Evolutionary conservation across 257 asterid species (phyloP).

Genomic region (Solanum medicagineum): DNA sequence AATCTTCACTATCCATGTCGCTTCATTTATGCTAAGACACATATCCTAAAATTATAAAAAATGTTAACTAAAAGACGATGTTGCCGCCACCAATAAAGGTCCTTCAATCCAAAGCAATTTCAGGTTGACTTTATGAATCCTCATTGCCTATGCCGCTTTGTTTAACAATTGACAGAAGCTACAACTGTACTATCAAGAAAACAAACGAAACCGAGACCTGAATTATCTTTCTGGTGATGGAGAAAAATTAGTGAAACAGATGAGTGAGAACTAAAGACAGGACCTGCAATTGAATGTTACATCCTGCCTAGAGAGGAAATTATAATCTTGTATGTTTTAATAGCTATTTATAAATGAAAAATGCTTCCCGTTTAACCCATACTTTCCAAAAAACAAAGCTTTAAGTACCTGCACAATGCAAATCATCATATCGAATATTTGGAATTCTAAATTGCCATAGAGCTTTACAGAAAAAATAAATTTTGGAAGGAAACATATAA

Average conservation of each 20-base stretch:
- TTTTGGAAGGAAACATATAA: too few species aligned
- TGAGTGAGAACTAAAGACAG: not conserved
- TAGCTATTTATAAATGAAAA: conserved; percentile 61
- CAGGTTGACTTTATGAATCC: not conserved
- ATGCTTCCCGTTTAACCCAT: conserved; percentile 74
- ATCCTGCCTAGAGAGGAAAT: conserved; percentile 91
- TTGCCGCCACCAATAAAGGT: too few species aligned
- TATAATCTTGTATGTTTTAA: conserved; percentile 77
- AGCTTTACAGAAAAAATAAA: too few species aligned
- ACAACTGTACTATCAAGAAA: too few species aligned
- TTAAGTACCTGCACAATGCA: conserved; percentile 52
- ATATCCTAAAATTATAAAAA: too few species aligned
- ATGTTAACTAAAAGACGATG: not conserved
- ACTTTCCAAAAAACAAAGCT: conserved; percentile 69
- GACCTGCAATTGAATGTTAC: conserved; percentile 97
- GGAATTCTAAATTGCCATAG: too few species aligned
- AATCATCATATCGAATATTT: not conserved
- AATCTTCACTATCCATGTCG: too few species aligned
- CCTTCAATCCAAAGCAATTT: not conserved
- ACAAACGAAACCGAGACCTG: not conserved
- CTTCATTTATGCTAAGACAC: too few species aligned
- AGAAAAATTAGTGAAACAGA: too few species aligned
- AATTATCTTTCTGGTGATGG: too few species aligned
- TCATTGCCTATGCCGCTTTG: not conserved
- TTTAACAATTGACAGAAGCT: not conserved